These are phyloP conservation scores for Nakazawaea pomicola DNA, from an alignment of 805 yeast species.

Conservation along the genomic window DNA sequence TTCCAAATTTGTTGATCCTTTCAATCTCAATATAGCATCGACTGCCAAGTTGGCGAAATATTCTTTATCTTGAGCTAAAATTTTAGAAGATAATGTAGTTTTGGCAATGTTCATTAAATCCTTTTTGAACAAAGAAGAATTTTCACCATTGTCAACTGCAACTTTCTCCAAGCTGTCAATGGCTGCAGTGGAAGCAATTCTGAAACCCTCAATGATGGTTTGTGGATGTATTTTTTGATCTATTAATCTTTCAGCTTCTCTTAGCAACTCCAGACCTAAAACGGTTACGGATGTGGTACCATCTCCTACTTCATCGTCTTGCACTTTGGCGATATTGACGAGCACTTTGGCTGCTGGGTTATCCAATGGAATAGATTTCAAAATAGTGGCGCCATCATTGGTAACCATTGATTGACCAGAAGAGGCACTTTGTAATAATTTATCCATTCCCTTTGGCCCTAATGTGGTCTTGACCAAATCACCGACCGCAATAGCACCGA, in stretches of 20 bases:
- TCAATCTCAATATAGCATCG: slow-evolving; percentile 84
- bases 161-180: slow-evolving; percentile 67
- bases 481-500: slow-evolving; percentile 99
- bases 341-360: slow-evolving; percentile 96
- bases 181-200: slow-evolving; percentile 87
- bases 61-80: slow-evolving; percentile 90
- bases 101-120: slow-evolving; percentile 86
- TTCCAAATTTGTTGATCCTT: slow-evolving; percentile 83
- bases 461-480: slow-evolving; percentile 90
- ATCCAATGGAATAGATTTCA: slow-evolving; percentile 89
- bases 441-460: slow-evolving; percentile 99
- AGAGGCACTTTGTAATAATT: slow-evolving; percentile 80
- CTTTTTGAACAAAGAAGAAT: slow-evolving; percentile 55
- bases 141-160: slow-evolving; percentile 67
- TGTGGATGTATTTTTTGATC: slow-evolving; percentile 96
- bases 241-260: slow-evolving; percentile 91
- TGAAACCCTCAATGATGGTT: slow-evolving; percentile 92
- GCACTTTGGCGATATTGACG: slow-evolving; percentile 92
- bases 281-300: slow-evolving; percentile 98
- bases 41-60: slow-evolving; percentile 88
- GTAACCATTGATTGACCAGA: slow-evolving; percentile 79
- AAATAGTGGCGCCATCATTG: slow-evolving; percentile 97
- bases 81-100: slow-evolving; percentile 91
- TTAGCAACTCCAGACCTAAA: slow-evolving; percentile 80
- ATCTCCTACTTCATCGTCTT: slow-evolving; percentile 98